Evolutionary conservation across 257 asterid species (phyloP).

Genomic region (Scutellaria barbata): DNA sequence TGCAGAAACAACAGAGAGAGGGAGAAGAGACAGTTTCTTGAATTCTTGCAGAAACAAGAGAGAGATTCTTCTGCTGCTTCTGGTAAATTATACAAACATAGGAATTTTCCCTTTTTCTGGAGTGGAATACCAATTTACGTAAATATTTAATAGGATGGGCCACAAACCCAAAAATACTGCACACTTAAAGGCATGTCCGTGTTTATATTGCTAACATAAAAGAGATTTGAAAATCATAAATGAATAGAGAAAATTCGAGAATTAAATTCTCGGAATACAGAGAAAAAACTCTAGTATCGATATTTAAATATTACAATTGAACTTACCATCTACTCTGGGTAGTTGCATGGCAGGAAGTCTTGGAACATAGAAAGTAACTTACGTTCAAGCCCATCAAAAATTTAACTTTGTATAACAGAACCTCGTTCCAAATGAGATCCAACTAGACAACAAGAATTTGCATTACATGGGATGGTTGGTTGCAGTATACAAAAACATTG

Average conservation of each 20-base stretch:
- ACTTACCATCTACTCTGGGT: constrained; percentile 84
- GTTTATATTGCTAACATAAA: constrained; percentile 20
- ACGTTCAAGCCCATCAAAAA: too few species aligned
- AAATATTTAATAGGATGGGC: too few species aligned
- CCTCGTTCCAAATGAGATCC: constrained; percentile 57
- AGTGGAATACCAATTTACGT: too few species aligned
- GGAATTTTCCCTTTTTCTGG: too few species aligned
- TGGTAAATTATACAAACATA: too few species aligned
- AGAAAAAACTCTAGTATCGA: neutral
- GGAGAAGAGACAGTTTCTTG: too few species aligned
- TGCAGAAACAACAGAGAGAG: too few species aligned
- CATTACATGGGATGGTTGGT: constrained; percentile 60
- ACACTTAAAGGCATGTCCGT: constrained; percentile 25
- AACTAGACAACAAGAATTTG: constrained; percentile 50
- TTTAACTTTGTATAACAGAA: constrained; percentile 57
- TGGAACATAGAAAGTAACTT: constrained; percentile 62
- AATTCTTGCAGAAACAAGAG: too few species aligned
- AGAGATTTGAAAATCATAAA: neutral
- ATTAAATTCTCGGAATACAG: neutral
- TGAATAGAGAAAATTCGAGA: neutral
- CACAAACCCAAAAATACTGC: too few species aligned
- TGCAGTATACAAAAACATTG: too few species aligned
- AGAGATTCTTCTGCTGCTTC: too few species aligned
- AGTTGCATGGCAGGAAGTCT: constrained; percentile 63
- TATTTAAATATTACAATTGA: constrained; percentile 29